Evolutionary conservation across 148 eudicot species (phyloP), one percentile per base, ranked within the genome.

Genomic region (Fagopyrum esculentum): DNA sequence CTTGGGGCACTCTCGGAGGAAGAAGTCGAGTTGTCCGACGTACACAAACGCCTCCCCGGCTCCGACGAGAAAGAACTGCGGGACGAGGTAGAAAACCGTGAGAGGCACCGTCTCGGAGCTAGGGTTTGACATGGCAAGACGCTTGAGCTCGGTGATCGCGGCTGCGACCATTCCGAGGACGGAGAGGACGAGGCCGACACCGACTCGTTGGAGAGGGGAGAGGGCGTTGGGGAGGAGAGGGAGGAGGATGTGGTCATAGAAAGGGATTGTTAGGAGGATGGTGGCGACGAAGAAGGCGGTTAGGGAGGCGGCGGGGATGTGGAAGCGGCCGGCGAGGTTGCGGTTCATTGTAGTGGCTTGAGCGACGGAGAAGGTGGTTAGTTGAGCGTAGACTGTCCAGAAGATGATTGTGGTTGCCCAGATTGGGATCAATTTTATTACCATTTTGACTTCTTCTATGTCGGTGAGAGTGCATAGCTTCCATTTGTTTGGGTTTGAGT

Each of bases 391-490:
- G 47, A 92, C 79, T 1, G 97, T 91, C 97, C 98, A 94, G 76
- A 91, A 94, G 72, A 92, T 87, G 13, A 94, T 86, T 29, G 96
- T 90, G 2, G 98, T 94, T n/a, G 96, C 97, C 98, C 98, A 94
- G 50, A 89, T 92, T 1, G 98, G 98, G 30, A 94, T 68, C 98
- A 94, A 91, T 72, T 90, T 77, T 16, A 94, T 17, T 45, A 94
- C 90, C 79, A 88, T 9, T 75, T 94, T 94, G 6, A 94, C 98
- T 78, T 94, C 98, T 77, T 94, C 98, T 0, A 94, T 93, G 77
- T 94, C 98, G 3, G 97, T 91, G 64, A 84, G 77, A 6, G 93
- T 89, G 16, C 88, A 85, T 13, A 90, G 63, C 22, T 29, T 11
- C 98, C 98, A 90, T 69, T 88, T 90, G 80, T 85, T 82, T 5